Evolutionary conservation across 106 monocot species (phyloP).

Genomic region (Allium sativum): DNA sequence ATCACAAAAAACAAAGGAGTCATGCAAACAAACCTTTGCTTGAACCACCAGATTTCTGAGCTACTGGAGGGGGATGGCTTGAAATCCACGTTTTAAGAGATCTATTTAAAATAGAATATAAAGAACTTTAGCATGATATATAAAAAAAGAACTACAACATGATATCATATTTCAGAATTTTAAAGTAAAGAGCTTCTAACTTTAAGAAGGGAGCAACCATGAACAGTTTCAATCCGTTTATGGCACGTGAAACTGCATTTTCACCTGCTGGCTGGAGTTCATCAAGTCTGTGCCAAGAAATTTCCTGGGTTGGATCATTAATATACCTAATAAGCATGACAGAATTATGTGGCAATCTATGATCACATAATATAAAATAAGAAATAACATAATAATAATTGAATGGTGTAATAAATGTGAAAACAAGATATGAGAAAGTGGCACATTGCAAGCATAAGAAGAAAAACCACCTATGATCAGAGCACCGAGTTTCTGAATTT

Average conservation of each 20-base stretch:
- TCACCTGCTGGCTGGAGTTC: constrained; percentile 75
- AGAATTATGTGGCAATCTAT: too few species aligned
- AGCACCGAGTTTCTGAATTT: too few species aligned
- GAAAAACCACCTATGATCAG: too few species aligned
- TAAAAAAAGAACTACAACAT: neutral
- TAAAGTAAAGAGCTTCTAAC: constrained; percentile 30
- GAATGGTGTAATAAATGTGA: too few species aligned
- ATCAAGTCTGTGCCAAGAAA: constrained; percentile 85
- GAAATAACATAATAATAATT: too few species aligned
- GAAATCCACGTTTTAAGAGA: constrained; percentile 71
- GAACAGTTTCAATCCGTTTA: constrained; percentile 90
- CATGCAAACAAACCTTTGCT: constrained; percentile 37
- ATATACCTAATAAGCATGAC: too few species aligned
- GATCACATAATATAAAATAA: too few species aligned
- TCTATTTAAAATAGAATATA: constrained; percentile 23
- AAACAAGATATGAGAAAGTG: too few species aligned
- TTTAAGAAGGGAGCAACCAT: constrained; percentile 91
- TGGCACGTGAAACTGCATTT: constrained; percentile 54
- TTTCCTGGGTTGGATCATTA: constrained; percentile 41
- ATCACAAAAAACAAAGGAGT: neutral
- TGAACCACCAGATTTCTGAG: constrained; percentile 43
- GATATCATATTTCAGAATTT: neutral
- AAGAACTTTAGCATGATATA: neutral
- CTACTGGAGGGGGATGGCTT: constrained; percentile 27
- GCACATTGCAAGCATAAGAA: too few species aligned